These are phyloP conservation scores for Ustilago sp. DNA, from an alignment of 1,284 basidiomycete genomes.

Conservation along the genomic window DNA sequence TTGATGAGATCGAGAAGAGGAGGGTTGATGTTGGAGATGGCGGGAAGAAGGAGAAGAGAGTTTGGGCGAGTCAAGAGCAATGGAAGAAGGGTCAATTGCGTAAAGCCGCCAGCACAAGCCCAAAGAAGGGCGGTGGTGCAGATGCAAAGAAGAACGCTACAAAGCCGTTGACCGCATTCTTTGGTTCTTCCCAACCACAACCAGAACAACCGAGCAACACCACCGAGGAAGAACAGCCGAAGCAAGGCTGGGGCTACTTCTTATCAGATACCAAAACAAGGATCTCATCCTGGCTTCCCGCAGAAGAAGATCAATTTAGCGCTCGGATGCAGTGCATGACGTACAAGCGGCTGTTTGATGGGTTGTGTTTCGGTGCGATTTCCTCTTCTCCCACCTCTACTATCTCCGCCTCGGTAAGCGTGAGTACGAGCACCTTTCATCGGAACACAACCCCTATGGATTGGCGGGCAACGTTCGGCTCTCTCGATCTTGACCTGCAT, in stretches of 20 bases:
- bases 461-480: slow-evolving; percentile 17
- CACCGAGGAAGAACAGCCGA: not conserved
- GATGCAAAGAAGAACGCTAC: slow-evolving; percentile 1
- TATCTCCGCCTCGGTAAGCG: not conserved
- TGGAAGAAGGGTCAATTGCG: slow-evolving; percentile 48
- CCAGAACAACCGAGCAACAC: not conserved
- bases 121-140: not conserved
- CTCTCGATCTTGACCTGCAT: slow-evolving; percentile 34
- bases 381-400: not conserved
- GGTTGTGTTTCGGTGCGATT: slow-evolving; percentile 39
- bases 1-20: slow-evolving; percentile 60
- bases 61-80: slow-evolving; percentile 54
- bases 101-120: slow-evolving; percentile 2
- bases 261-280: slow-evolving; percentile 65
- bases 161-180: slow-evolving; percentile 23
- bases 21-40: not conserved
- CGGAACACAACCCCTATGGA: slow-evolving; percentile 41
- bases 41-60: not conserved
- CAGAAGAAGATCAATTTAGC: slow-evolving; percentile 47
- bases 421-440: slow-evolving; percentile 21
- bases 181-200: slow-evolving; percentile 10
- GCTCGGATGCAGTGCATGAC: slow-evolving; percentile 65
- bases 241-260: slow-evolving; percentile 35
- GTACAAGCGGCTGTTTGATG: slow-evolving; percentile 60
- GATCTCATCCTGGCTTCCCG: slow-evolving; percentile 43